A percentile compares a stretch with the other conserved stretches of the same genome.
Conservation (phyloP, 2,329 filamentous ascomycete species). For the Exophiala dermatitidis region DNA sequence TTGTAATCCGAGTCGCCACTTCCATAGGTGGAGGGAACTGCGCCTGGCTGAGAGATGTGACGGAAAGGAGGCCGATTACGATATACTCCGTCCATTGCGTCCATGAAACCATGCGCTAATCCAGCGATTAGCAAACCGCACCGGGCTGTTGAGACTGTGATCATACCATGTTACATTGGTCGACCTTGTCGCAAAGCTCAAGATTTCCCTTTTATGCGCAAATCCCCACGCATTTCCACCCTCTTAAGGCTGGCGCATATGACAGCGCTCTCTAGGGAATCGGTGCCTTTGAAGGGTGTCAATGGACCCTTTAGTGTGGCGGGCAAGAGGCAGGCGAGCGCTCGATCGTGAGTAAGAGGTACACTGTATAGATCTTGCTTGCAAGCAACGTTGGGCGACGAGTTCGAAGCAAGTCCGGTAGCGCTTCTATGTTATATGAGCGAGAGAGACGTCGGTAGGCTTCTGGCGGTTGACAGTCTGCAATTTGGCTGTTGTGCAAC, state of each 20-base stretch:
- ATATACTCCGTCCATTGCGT: slow-evolving; percentile 12
- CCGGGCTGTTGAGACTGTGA: not conserved
- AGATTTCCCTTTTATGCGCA: not conserved
- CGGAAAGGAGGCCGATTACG: slow-evolving; percentile 6
- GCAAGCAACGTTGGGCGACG: too few species aligned
- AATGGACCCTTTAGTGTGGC: too few species aligned
- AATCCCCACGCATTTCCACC: not conserved
- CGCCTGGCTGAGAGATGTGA: slow-evolving; percentile 1
- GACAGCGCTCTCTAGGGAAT: too few species aligned
- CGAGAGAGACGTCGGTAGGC: too few species aligned
- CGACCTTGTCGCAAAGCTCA: not conserved
- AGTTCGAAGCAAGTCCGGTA: too few species aligned
- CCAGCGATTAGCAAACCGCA: not conserved
- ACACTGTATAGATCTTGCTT: too few species aligned
- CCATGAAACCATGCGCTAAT: slow-evolving; percentile 14
- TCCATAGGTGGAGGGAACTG: slow-evolving; percentile 21
- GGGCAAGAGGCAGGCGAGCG: too few species aligned
- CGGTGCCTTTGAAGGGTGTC: too few species aligned
- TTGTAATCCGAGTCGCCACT: slow-evolving; percentile 41
- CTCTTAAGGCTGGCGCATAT: not conserved
- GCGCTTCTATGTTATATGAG: too few species aligned
- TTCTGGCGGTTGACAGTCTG: too few species aligned
- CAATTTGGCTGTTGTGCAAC: too few species aligned
- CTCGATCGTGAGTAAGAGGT: too few species aligned
- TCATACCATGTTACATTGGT: slow-evolving; percentile 5